These are phyloP conservation scores for Colletotrichum orchidophilum DNA, from an alignment of 2,329 filamentous ascomycete genomes.

Conservation along the genomic window DNA sequence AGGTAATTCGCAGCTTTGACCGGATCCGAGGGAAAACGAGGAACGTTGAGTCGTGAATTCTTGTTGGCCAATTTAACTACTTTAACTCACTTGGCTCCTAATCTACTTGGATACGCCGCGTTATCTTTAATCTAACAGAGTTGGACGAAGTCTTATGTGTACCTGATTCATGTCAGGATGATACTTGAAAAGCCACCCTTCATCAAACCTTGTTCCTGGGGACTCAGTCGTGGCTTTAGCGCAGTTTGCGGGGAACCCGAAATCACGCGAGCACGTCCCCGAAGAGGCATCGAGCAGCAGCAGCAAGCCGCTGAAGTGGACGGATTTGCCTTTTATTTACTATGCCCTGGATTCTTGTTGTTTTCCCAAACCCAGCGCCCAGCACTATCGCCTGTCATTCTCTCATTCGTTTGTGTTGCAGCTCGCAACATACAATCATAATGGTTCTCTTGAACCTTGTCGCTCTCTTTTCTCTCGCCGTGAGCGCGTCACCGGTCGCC, in stretches of 20 bases:
- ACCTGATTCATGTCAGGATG: conserved; percentile 4
- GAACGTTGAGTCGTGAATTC: background rate
- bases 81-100: background rate
- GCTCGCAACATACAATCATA: background rate
- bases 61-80: background rate
- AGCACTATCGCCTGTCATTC: background rate
- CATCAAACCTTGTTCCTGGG: background rate
- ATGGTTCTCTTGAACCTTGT: conserved; percentile 9
- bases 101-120: background rate
- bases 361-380: background rate
- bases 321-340: background rate
- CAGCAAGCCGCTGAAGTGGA: background rate
- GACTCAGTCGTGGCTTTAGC: background rate
- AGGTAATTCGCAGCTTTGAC: background rate
- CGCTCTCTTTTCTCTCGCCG: background rate
- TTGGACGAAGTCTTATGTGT: background rate
- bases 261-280: background rate
- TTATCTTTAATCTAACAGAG: background rate
- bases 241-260: background rate
- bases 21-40: background rate
- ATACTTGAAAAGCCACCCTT: background rate
- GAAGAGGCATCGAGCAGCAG: background rate
- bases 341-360: background rate
- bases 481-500: background rate
- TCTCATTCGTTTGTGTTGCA: background rate